phyloP scores from a whole-genome alignment of 2,329 filamentous ascomycete genomes.

The Lachnellula willkommii region DNA sequence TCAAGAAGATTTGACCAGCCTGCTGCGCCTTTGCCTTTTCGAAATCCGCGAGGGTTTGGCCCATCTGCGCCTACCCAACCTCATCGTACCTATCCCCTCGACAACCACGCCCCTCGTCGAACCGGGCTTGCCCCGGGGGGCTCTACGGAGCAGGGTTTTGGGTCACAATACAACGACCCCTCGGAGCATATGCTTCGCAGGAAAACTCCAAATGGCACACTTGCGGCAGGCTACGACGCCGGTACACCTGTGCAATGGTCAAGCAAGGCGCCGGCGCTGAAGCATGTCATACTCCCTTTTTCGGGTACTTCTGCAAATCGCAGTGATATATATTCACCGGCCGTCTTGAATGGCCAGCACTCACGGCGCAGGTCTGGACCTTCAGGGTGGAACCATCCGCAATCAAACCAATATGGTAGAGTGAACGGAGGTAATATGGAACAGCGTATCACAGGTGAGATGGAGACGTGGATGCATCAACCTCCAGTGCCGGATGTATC shows the following conservation, averaged over 20 bases:
- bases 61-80: constrained; percentile 15
- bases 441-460: constrained; percentile 10
- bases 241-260: constrained; percentile 69
- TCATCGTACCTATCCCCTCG: constrained; percentile 27
- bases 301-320: constrained; percentile 26
- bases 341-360: constrained; percentile 9
- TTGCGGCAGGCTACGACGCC: constrained; percentile 80
- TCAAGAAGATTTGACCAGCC: constrained; percentile 20
- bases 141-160: constrained; percentile 12
- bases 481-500: constrained; percentile 19
- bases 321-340: constrained; percentile 5
- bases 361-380: constrained; percentile 17
- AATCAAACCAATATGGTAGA: constrained; percentile 8
- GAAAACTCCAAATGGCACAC: constrained; percentile 91
- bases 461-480: constrained; percentile 20
- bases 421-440: constrained; percentile 6
- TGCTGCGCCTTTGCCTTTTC: constrained; percentile 21
- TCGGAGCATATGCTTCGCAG: constrained; percentile 77
- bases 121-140: constrained; percentile 8
- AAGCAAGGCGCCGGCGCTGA: constrained; percentile 69
- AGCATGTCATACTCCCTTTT: constrained; percentile 73
- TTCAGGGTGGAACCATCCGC: constrained; percentile 27
- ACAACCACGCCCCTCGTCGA: constrained; percentile 16
- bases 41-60: constrained; percentile 26
- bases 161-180: constrained; percentile 26